phyloP scores from a whole-genome alignment of 2,329 filamentous ascomycete species.

The Penicillium sp. region DNA sequence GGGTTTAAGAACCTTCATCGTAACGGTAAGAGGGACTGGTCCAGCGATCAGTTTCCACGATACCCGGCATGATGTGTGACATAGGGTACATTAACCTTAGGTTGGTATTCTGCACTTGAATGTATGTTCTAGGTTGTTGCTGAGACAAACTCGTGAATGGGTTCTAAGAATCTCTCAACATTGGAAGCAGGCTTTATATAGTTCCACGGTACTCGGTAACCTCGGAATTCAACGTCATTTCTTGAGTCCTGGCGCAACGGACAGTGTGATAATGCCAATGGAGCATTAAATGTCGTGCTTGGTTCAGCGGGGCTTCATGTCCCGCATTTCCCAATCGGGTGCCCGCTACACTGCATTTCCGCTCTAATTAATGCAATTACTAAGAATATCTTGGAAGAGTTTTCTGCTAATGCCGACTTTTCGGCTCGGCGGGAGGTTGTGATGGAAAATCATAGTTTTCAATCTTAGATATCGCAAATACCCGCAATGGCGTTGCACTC shows the following conservation, averaged over 20 bases:
- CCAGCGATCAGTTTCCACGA: conserved; percentile 29
- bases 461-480: not conserved
- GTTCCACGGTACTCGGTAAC: too few relatives aligned
- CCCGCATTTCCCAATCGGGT: conserved; percentile 19
- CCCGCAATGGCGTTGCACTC: not conserved
- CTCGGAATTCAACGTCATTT: not conserved
- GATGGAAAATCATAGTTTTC: not conserved
- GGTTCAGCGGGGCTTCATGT: conserved; percentile 3
- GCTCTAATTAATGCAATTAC: not conserved
- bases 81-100: conserved; percentile 37
- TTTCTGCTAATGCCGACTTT: not conserved
- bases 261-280: conserved; percentile 9
- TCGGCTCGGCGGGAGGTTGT: not conserved
- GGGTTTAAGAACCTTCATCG: conserved; percentile 22
- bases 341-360: conserved; percentile 10
- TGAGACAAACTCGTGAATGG: not conserved
- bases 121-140: too few relatives aligned
- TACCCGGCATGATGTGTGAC: conserved; percentile 16
- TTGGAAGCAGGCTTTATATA: too few relatives aligned
- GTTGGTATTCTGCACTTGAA: conserved; percentile 18
- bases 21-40: conserved; percentile 13
- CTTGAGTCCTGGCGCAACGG: not conserved
- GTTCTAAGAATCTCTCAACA: too few relatives aligned
- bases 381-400: not conserved
- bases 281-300: conserved; percentile 21